Percentiles rank a stretch among this genome's conserved stretches.
phyloP scores from a whole-genome alignment of 2,329 filamentous ascomycete genomes.

The Penicillium sp. region DNA sequence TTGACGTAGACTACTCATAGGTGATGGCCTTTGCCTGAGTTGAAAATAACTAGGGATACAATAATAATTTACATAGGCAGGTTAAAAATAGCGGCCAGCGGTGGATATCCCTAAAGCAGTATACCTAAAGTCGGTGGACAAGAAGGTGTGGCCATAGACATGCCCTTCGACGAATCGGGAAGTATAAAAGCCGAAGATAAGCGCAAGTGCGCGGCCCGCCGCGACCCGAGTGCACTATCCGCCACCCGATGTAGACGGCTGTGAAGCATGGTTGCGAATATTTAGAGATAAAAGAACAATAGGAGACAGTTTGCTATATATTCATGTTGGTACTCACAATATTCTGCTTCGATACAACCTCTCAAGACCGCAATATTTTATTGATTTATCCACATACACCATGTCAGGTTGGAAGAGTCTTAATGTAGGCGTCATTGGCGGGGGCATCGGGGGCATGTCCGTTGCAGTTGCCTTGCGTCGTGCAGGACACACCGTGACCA shows the following conservation, averaged over 20 bases:
- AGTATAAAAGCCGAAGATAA: background rate
- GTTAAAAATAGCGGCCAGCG: too few relatives aligned
- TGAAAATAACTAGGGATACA: too few relatives aligned
- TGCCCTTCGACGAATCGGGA: background rate
- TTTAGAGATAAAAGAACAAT: background rate
- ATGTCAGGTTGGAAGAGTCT: constrained; percentile 39
- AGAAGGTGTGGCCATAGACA: too few relatives aligned
- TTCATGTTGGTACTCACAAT: background rate
- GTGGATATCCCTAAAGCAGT: too few relatives aligned
- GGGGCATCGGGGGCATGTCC: constrained; percentile 48
- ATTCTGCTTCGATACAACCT: background rate
- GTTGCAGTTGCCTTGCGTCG: constrained; percentile 46
- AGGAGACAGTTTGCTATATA: background rate
- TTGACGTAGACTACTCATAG: too few relatives aligned
- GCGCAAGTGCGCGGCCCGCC: constrained; percentile 15
- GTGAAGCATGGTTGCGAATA: background rate
- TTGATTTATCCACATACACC: background rate
- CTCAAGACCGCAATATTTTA: background rate
- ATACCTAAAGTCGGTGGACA: too few relatives aligned
- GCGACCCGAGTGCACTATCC: constrained; percentile 11
- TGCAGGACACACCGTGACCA: constrained; percentile 49
- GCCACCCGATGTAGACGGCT: constrained; percentile 2
- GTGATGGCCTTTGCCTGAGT: too few relatives aligned
- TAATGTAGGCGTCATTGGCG: constrained; percentile 42
- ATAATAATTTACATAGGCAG: too few relatives aligned